These are phyloP conservation scores for Mycena vulgaris DNA, from an alignment of 768 basidiomycete species.

Conservation along the genomic window DNA sequence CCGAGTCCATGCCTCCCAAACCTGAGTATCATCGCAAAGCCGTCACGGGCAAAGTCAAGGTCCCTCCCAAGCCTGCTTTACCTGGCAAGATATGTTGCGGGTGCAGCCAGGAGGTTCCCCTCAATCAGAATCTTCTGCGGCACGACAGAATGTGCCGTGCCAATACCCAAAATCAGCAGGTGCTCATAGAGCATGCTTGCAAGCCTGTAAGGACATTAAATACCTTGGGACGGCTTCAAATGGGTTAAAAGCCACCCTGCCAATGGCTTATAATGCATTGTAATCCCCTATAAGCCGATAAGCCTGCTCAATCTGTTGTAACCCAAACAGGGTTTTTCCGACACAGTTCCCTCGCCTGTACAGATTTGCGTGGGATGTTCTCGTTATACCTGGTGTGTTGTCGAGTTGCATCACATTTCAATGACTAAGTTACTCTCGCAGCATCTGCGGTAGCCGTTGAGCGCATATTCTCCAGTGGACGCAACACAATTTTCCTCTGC, in stretches of 20 bases:
- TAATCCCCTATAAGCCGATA: no score
- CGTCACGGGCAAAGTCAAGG: neutral
- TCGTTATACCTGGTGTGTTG: no score
- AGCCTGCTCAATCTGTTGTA: no score
- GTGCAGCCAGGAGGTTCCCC: neutral
- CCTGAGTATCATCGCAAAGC: neutral
- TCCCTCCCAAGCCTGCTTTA: neutral
- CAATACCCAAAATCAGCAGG: neutral
- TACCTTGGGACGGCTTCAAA: neutral
- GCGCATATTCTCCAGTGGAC: no score
- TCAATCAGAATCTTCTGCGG: constrained; percentile 1
- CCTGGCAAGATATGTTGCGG: neutral
- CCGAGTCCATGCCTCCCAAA: neutral
- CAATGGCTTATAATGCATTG: neutral
- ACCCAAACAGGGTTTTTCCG: no score
- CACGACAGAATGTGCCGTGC: constrained; percentile 13
- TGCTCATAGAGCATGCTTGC: neutral
- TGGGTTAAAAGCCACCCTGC: neutral
- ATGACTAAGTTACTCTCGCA: no score
- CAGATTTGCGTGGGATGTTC: no score
- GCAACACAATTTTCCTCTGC: no score
- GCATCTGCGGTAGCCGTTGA: no score
- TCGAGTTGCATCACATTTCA: no score
- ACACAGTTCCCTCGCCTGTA: no score
- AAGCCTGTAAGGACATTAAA: neutral